Evolutionary conservation across 2,329 filamentous ascomycete species (phyloP), one percentile per base, ranked within the genome.

Genomic region (Nemania sp.): DNA sequence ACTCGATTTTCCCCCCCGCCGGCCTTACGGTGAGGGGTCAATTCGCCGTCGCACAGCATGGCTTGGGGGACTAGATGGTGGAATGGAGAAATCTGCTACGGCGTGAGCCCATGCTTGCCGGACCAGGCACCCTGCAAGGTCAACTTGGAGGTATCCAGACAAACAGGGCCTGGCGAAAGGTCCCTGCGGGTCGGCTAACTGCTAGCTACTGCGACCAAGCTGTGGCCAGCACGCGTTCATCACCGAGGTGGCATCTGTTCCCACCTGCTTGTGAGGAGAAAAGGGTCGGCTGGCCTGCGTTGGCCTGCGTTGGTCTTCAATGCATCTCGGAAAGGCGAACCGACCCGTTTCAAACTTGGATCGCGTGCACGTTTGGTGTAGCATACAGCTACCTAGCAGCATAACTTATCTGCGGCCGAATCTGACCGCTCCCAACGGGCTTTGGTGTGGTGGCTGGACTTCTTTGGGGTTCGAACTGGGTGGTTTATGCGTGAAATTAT

Each of bases 1-100:
- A 53, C 29, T 38, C 45, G 22, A 29, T 35, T 60, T n/a, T 22
- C 38, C 32, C 32, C 38, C 32, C 45, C 18, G 64, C 58, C 70
- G 67, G 68, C 65, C 68, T 68, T 70, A 68, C 65, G 60, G 65
- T 70, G 68, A 70, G 65, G 68, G 68, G 64, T 62, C 57, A 59
- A 53, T 61, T 35, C 47, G 67, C 55, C 45, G 65, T 70, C 22
- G 65, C 58, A 68, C 68, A 57, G 55, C 68, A 66, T 70, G 49
- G 43, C 51, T 61, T 65, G 65, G 65, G n/a, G 26, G 65, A 62
- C 52, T 60, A 18, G 52, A 68, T 62, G 61, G 66, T 52, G 66
- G 62, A 66, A 68, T 66, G 66, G 57, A 58, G 62, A 54, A n/a
- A 55, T 59, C 57, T 24, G 62, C 55, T 54, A 65, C 61, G 52